A percentile compares a stretch with the other conserved stretches of the same genome.
Evolutionary conservation across 2,329 filamentous ascomycete species (phyloP).

Genomic region (Trichoderma asperellum): DNA sequence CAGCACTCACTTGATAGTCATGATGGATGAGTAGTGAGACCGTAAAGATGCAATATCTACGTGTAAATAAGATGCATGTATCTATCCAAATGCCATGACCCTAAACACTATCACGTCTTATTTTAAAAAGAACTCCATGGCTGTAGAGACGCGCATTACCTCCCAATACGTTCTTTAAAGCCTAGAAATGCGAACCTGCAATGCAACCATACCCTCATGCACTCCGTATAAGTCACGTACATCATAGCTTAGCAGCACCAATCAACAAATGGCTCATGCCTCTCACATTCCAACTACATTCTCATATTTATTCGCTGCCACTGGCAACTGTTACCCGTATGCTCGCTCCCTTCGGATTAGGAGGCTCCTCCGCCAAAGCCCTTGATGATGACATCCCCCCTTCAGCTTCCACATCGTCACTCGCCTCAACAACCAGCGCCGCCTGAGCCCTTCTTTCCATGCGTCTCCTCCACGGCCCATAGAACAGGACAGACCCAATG

Average conservation of each 20-base stretch:
- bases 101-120: too few relatives aligned
- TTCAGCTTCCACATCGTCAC: slow-evolving; percentile 29
- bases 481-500: slow-evolving; percentile 70
- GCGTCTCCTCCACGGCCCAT: slow-evolving; percentile 74
- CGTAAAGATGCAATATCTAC: too few relatives aligned
- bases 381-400: background rate
- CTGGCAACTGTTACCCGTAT: background rate
- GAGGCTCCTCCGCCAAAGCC: background rate
- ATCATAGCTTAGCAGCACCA: background rate
- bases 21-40: background rate
- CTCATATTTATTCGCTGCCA: background rate
- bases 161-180: background rate
- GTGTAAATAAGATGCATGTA: too few relatives aligned
- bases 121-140: background rate
- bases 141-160: background rate
- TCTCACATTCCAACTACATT: background rate
- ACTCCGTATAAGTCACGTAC: background rate
- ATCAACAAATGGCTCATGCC: background rate
- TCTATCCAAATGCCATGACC: too few relatives aligned
- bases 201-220: too few relatives aligned
- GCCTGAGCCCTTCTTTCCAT: slow-evolving; percentile 40
- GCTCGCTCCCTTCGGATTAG: background rate
- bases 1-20: background rate
- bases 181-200: too few relatives aligned
- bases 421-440: slow-evolving; percentile 15